Base-by-base conservation (phyloP, 2,329 filamentous ascomycete species). In the Alternaria arbusti region DNA sequence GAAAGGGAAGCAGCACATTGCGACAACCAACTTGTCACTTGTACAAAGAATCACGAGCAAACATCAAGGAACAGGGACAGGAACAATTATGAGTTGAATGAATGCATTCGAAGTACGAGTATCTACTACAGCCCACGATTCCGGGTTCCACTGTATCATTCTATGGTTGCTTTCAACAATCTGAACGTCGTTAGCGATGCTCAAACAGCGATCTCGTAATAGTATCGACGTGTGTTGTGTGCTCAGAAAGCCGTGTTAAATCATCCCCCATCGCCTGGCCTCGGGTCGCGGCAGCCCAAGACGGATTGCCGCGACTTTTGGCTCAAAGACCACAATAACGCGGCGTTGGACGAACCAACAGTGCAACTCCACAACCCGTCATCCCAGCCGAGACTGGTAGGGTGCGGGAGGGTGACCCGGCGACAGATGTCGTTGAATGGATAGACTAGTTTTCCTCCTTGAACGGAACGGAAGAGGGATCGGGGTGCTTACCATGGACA, bases 391-490 rank as follows among this genome's bases (percentile, higher is more conserved):
- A 79, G 63, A 64, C 79, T 70, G 75, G 88, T 93, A 83, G 79
- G 87, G 90, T 91, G 88, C 80, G 90, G 87, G 86, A 92, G 91
- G 83, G 87, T 88, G 86, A 87, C 89, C 91, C 84, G 90, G 89
- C 84, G 79, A 82, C 82, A 81, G 73, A 86, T 84, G 86, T 87
- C 85, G 79, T 87, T 85, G 86, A 87, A 87, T 87, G 86, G 86
- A 87, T 87, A 85, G 84, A 87, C 85, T 87, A 79, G 83, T 82
- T 86, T 84, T 86, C 86, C 86, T 87, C 85, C 83, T 86, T 71
- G 79, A 80, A 40, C 36, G 36, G 72, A 71, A 68, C 54, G 57
- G 51, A 17, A 45, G 30, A 49, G 26, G 64, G 51, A 49, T 55
- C 57, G 62, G 43, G 54, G 25, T 61, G 67, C 77, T 72, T 78